Evolutionary conservation across 1,284 basidiomycete species (phyloP), one percentile per base, ranked within the genome.

Genomic region (Cutaneotrichosporon sp.): DNA sequence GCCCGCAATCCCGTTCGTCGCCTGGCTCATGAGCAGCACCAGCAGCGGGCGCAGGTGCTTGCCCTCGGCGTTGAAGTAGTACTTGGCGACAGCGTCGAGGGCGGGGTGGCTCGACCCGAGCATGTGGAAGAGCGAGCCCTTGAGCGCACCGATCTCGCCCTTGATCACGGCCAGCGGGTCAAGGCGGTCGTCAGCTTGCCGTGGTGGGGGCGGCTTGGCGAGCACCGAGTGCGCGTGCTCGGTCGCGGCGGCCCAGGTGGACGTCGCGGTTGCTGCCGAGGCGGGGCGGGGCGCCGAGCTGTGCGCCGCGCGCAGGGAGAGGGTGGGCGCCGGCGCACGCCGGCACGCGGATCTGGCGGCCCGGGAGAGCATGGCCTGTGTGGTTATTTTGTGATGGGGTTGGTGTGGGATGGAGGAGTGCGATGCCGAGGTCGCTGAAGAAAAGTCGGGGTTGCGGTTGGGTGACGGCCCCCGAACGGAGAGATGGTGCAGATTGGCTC

Each of bases 31-130:
- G 53, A 99, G 86, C 31, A 99, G 85, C 33, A 98, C 91, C 49
- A 98, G 84, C 66, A 95, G 82, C 0, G 95, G 94, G 16, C 95
- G 87, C 25, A 98, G 84, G 74, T 97, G 93, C 76, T 97, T 97
- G 4, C 82, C 82, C 62, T 82, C 81, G 24, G 91, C 89, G 63
- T 90, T 83, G 78, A 98, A 97, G 81, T 97, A 97, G 81, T 94
- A 97, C 69, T 92, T 87, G 4, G 95, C 93, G 64, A 97, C 89
- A 60, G 89, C 86, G 67, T 90, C 88, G 60, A 99, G 86, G 1
- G 87, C 86, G 2, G 93, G 90, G 77, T 98, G 91, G 11, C 91
- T 89, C 2, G 90, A 90, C 29, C 93, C 94, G 13, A 99, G 85
- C 45, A 99, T 84, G 65, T 84, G 82, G 66, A 93, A 83, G 31